Evolutionary conservation across 1,284 basidiomycete genomes (phyloP).

Genomic region (Golubevia pallescens): DNA sequence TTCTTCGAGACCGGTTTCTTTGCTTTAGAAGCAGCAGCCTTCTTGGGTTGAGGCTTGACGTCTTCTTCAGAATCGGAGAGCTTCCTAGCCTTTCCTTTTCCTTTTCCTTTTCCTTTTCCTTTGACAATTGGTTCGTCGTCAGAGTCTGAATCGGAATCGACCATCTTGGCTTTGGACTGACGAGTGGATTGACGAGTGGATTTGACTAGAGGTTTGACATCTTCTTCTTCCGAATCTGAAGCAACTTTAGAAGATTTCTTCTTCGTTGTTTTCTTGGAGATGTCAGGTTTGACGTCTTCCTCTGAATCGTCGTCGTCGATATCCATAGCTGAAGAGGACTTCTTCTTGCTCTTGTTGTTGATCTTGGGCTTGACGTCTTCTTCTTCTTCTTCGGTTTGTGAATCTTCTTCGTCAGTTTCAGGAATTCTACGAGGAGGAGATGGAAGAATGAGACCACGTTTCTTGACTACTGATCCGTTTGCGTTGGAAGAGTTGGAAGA

Average conservation of each 20-base stretch:
- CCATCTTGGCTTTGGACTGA: neutral
- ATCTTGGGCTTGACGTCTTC: neutral
- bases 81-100: conserved; percentile 4
- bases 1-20: conserved; percentile 4
- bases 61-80: neutral
- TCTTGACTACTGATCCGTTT: neutral
- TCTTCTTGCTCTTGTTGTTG: neutral
- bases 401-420: neutral
- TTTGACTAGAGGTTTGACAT: neutral
- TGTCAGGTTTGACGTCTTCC: neutral
- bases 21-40: neutral
- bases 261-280: neutral
- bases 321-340: neutral
- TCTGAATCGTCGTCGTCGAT: neutral
- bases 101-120: neutral
- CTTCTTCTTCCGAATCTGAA: neutral
- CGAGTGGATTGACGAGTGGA: neutral
- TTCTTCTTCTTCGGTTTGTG: neutral
- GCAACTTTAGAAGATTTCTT: neutral
- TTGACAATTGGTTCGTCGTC: conserved; percentile 9
- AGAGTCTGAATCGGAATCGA: conserved; percentile 2
- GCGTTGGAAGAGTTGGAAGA: too few species aligned
- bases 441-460: neutral
- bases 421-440: neutral
- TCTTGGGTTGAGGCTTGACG: neutral